Percentiles rank a stretch among this genome's conserved stretches.
Conservation (phyloP, 257 asterid genomes). For the Anisodus acutangulus region DNA sequence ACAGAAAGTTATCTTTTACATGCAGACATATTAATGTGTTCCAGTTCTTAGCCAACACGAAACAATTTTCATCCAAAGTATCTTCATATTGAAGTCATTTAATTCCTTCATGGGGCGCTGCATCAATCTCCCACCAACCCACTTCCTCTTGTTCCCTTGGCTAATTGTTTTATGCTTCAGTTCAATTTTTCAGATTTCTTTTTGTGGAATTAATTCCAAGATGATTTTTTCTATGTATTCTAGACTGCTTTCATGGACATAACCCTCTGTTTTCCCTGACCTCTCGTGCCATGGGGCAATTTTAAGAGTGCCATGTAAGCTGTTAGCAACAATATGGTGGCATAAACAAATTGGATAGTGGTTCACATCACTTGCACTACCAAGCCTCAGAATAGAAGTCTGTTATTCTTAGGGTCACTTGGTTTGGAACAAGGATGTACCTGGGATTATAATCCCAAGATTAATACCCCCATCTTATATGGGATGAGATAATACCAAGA, state of each 20-base stretch:
- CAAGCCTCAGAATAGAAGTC: neutral
- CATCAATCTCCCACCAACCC: neutral
- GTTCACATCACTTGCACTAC: neutral
- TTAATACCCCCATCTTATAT: neutral
- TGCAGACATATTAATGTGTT: constrained; percentile 1
- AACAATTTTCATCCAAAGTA: neutral
- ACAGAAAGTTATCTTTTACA: neutral
- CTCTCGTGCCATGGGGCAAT: neutral
- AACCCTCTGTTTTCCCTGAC: neutral
- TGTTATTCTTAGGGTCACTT: neutral
- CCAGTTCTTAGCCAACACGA: neutral
- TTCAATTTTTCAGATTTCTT: neutral
- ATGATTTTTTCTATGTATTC: neutral
- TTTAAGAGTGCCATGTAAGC: neutral
- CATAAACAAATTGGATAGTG: neutral
- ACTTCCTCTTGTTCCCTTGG: neutral
- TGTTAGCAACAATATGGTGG: constrained; percentile 1
- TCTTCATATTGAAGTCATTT: neutral
- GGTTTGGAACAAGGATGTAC: neutral
- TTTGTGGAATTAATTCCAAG: neutral
- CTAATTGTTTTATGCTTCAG: neutral
- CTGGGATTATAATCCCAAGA: neutral
- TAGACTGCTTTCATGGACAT: neutral
- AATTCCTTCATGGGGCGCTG: neutral
- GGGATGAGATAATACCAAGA: neutral